Base-by-base conservation (phyloP, 2,329 filamentous ascomycete genomes). In the Aspergillus unguis region DNA sequence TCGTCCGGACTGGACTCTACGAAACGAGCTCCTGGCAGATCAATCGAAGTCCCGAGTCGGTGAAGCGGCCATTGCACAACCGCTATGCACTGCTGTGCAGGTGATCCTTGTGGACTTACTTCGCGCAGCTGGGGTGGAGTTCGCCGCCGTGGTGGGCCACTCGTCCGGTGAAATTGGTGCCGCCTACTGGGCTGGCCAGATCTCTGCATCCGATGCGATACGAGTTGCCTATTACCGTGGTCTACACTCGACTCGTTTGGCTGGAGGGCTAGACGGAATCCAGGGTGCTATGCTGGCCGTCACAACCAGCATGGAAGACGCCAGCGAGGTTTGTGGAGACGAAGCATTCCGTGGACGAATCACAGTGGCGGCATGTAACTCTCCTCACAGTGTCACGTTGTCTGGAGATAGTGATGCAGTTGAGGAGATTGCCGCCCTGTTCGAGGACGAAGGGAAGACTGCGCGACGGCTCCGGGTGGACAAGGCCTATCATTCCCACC, bases 171-270 rank as follows among this genome's bases (percentile, higher is more conserved):
- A 71, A 44, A 68, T 78, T 32, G 75, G 70, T 0, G 75, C 75
- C 0, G 74, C 75, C 4, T 80, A 53, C 23, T 45, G 50, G 2
- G 45, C 50, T 3, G 53, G 53, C 1, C 23, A 31, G 2, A 25
- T 56, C 3, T 31, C 48, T 4, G 42, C 36, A 1, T 2, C 23
- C 2, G 71, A 74, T 6, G 76, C 77, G 4, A 74, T 79, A 5
- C 55, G 58, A 0, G 62, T 71, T n/a, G 74, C 76, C 0, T 79
- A 75, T 57, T 74, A 74, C 49, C 71, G 77, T 1, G 75, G 76
- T 17, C 17, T 17, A 17, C 17, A 17, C 17, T 17, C 17, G 17
- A 17, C 17, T 17, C 17, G 17, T 17, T 17, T 17, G 17, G 17
- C 17, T 17, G 17, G 17, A 17, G 17, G 17, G 17, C 17, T 17